A percentile compares a stretch with the other conserved stretches of the same genome.
Evolutionary conservation across 179 eudicot species (phyloP).

Genomic region (Spergularia azorica): DNA sequence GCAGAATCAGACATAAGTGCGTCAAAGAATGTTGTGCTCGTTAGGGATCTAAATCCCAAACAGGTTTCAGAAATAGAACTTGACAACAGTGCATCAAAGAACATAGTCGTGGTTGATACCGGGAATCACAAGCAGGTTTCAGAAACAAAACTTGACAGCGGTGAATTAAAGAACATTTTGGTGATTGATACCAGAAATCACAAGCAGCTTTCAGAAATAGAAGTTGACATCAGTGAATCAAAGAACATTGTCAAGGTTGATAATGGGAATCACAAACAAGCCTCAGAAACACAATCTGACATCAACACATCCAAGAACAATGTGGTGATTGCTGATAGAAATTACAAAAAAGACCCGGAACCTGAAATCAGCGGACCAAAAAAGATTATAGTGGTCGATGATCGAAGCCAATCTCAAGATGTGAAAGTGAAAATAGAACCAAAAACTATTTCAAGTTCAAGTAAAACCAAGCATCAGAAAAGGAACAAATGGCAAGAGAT

Average conservation of each 20-base stretch:
- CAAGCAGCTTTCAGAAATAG: not conserved
- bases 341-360: constrained; percentile 6
- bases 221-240: constrained; percentile 17
- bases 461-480: constrained; percentile 25
- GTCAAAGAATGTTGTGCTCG: not conserved
- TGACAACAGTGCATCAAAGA: constrained; percentile 11
- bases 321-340: not conserved
- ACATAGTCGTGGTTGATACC: not conserved
- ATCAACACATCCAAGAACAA: not conserved
- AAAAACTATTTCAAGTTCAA: constrained; percentile 22
- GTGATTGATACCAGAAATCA: not conserved
- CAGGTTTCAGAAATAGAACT: not conserved
- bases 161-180: constrained; percentile 9
- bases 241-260: not conserved
- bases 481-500: constrained; percentile 46
- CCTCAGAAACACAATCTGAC: not conserved
- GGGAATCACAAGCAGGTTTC: not conserved
- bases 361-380: constrained; percentile 19
- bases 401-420: constrained; percentile 26
- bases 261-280: not conserved
- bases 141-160: not conserved
- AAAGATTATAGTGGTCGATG: constrained; percentile 24
- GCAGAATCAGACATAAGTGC: constrained; percentile 6
- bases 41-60: not conserved
- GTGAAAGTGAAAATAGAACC: constrained; percentile 37